These are phyloP conservation scores for Sarcomyxa edulis DNA, from an alignment of 768 basidiomycete species.

Conservation along the genomic window DNA sequence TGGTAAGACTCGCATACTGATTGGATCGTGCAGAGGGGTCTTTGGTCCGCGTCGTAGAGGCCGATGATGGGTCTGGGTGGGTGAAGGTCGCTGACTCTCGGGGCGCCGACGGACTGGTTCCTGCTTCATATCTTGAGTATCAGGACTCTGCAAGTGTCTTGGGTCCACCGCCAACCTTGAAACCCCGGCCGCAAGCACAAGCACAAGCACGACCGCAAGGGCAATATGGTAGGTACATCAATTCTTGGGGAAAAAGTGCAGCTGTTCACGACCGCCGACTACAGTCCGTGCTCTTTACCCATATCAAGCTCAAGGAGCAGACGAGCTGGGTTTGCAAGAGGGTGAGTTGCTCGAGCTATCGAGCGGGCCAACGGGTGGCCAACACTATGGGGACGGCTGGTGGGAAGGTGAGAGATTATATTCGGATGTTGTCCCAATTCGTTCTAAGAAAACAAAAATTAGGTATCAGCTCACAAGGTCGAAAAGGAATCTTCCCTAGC, in stretches of 20 bases:
- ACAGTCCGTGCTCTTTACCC: constrained; percentile 80
- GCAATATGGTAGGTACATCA: constrained; percentile 43
- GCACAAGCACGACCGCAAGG: too few species aligned
- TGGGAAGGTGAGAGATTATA: constrained; percentile 63
- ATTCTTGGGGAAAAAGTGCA: too few species aligned
- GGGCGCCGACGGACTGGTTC: constrained; percentile 70
- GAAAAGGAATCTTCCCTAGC: constrained; percentile 81
- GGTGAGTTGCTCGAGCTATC: constrained; percentile 63
- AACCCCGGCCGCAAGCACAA: too few species aligned
- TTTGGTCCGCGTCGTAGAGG: constrained; percentile 62
- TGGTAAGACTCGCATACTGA: neutral
- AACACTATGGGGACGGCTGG: constrained; percentile 74
- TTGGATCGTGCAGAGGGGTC: constrained; percentile 47
- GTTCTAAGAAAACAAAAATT: constrained; percentile 7
- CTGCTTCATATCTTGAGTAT: constrained; percentile 71
- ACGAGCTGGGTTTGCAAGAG: constrained; percentile 60
- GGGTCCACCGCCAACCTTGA: neutral
- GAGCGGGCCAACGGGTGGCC: constrained; percentile 53
- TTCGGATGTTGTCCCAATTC: constrained; percentile 1
- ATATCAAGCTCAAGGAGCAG: constrained; percentile 68
- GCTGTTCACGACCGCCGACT: constrained; percentile 7
- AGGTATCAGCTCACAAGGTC: constrained; percentile 58
- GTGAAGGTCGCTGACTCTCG: constrained; percentile 60
- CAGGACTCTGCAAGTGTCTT: constrained; percentile 13
- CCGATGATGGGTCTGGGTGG: constrained; percentile 87